phyloP scores from a whole-genome alignment of 176 grass and related monocot genomes.

The Microstegium vimineum region DNA sequence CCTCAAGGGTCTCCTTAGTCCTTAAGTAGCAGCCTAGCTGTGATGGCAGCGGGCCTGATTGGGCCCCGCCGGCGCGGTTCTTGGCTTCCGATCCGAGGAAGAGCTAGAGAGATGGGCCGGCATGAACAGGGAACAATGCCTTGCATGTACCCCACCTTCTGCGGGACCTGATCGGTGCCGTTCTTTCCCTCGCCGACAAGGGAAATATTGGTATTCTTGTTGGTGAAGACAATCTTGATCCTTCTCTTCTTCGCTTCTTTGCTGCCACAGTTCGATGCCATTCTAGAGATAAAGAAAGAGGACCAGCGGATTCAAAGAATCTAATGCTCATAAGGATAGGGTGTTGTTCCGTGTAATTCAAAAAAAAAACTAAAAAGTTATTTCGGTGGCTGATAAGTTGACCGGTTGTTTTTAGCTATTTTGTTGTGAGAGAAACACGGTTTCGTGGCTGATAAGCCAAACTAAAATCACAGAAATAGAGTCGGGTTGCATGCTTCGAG shows the following conservation, averaged over 20 bases:
- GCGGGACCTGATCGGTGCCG: constrained; percentile 3
- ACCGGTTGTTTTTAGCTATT: no score
- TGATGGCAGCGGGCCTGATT: background rate
- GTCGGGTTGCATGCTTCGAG: no score
- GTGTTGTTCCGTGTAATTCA: no score
- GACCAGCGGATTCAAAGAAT: no score
- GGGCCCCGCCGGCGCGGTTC: constrained; percentile 29
- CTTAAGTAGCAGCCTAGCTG: constrained; percentile 17
- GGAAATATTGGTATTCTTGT: constrained; percentile 18
- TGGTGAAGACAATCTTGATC: background rate
- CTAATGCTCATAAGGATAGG: no score
- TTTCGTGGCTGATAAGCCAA: no score
- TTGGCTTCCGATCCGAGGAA: constrained; percentile 46
- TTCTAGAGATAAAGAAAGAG: background rate
- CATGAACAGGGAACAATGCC: constrained; percentile 16
- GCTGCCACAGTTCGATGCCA: background rate
- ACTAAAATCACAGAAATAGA: no score
- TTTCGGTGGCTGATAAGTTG: no score
- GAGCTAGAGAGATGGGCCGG: background rate
- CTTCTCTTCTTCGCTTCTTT: background rate
- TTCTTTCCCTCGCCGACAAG: constrained; percentile 31
- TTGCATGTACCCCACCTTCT: no score
- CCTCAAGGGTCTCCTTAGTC: no score
- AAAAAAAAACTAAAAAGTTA: no score
- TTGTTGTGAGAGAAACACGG: no score